Conservation (phyloP, 176 grass and related monocot species). For the Thinopyrum elongatum region DNA sequence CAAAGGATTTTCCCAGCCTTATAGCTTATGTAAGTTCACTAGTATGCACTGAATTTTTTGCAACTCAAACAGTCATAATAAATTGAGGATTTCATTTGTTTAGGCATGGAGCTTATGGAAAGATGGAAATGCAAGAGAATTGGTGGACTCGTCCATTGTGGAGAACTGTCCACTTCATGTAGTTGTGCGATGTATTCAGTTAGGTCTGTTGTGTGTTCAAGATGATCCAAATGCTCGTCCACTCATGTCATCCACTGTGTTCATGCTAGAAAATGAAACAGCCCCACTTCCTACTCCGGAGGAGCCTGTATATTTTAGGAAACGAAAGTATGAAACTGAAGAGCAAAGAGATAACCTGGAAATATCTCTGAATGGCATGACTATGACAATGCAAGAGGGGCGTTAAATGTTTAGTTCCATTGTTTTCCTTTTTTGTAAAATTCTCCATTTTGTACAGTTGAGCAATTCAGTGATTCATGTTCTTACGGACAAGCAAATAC, state of each 20-base stretch:
- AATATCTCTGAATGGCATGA: not conserved
- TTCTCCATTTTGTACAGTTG: not conserved
- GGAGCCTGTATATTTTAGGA: constrained; percentile 24
- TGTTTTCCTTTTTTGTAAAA: not conserved
- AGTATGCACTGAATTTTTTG: not conserved
- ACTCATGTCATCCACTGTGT: constrained; percentile 43
- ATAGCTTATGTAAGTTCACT: constrained; percentile 29
- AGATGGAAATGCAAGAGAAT: constrained; percentile 26
- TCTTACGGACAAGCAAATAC: not conserved
- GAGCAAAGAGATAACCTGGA: not conserved
- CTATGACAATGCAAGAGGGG: constrained; percentile 5
- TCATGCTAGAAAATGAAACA: constrained; percentile 37
- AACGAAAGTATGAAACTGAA: not conserved
- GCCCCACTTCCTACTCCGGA: constrained; percentile 21
- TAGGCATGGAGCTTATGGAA: constrained; percentile 61
- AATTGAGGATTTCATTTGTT: constrained; percentile 12
- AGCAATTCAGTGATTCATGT: not conserved
- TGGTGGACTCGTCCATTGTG: constrained; percentile 30
- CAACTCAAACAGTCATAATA: not conserved
- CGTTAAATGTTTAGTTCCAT: not conserved
- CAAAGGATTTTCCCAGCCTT: not conserved
- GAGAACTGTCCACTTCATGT: constrained; percentile 15
- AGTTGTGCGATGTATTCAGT: constrained; percentile 28
- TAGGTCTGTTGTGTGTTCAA: constrained; percentile 51
- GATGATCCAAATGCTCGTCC: constrained; percentile 45